Conservation (phyloP, 768 basidiomycete species). For the Hypsizygus marmoreus region DNA sequence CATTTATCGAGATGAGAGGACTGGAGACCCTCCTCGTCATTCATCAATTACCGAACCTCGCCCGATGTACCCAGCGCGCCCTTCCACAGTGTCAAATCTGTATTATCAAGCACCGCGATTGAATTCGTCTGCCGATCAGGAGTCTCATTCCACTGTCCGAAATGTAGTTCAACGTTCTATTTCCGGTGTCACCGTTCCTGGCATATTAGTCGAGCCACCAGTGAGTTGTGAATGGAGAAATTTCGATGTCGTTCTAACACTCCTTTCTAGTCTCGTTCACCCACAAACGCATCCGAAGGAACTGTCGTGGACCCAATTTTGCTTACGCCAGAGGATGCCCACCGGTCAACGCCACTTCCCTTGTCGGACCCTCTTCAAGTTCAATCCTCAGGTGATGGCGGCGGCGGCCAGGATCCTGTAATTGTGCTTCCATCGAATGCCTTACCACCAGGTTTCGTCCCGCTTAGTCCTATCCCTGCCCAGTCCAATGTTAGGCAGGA, state of each 20-base stretch:
- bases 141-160: no score
- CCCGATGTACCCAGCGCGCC: conserved; percentile 16
- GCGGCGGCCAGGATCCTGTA: conserved; percentile 11
- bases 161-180: conserved; percentile 22
- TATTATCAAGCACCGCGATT: conserved; percentile 7
- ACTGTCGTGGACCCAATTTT: conserved; percentile 38
- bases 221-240: conserved; percentile 31
- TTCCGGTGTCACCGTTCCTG: conserved; percentile 38
- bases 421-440: conserved; percentile 28
- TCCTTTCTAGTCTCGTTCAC: conserved; percentile 38
- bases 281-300: conserved; percentile 33
- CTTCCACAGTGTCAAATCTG: conserved; percentile 13
- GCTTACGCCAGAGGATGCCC: conserved; percentile 44
- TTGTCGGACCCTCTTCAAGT: conserved; percentile 7
- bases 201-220: conserved; percentile 49
- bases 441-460: conserved; percentile 40
- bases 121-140: no score
- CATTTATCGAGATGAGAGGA: neutral
- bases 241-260: conserved; percentile 1
- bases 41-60: conserved; percentile 18
- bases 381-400: conserved; percentile 2
- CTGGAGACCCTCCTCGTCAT: neutral
- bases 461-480: conserved; percentile 33
- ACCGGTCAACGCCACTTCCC: conserved; percentile 18
- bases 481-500: conserved; percentile 5